These are phyloP conservation scores for Pseudisothecium myosuroides DNA, from an alignment of 225 moss, liverwort and hornwort species.

Conservation along the genomic window DNA sequence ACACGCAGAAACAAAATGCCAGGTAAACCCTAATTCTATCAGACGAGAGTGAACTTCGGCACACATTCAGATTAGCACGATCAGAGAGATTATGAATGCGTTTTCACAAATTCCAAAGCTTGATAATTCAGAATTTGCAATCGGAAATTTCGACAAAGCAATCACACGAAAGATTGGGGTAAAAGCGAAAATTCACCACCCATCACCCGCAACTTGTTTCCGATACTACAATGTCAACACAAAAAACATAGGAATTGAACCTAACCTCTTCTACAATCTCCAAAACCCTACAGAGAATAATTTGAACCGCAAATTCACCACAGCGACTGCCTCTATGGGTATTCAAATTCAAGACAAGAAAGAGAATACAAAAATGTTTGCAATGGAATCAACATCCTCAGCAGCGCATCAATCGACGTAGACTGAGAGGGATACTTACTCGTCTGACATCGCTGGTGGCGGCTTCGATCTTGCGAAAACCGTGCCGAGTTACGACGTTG, in stretches of 20 bases:
- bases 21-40: background rate
- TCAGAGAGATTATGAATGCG: background rate
- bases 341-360: background rate
- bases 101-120: background rate
- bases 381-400: background rate
- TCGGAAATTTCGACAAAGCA: background rate
- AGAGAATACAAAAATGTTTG: background rate
- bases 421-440: background rate
- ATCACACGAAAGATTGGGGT: background rate
- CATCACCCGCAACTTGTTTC: background rate
- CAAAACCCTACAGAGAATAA: background rate
- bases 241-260: background rate
- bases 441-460: constrained; percentile 1
- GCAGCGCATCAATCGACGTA: background rate
- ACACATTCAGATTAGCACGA: background rate
- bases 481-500: background rate
- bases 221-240: background rate
- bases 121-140: background rate
- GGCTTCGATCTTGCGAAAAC: background rate
- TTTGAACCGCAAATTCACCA: background rate
- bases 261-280: background rate
- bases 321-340: background rate
- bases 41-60: background rate
- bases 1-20: background rate
- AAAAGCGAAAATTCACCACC: background rate